phyloP scores from a whole-genome alignment of 805 yeast genomes.

The Nakazawaea laoshanensis region DNA sequence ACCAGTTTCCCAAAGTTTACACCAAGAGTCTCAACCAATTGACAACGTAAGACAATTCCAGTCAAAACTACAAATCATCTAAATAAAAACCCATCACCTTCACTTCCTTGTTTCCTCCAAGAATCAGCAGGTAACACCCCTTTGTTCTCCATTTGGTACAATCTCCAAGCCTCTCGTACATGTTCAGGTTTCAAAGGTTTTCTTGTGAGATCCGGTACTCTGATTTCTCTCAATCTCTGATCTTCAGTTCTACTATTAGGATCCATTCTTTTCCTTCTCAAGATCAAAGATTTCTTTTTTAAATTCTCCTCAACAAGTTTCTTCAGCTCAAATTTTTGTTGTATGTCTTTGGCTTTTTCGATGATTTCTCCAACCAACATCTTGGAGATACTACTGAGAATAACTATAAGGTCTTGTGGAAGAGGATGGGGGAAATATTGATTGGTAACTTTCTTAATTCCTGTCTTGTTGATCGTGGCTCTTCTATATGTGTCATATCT shows the following conservation, averaged over 20 bases:
- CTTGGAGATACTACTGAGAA: constrained; percentile 80
- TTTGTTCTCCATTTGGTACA: constrained; percentile 59
- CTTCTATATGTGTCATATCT: constrained; percentile 83
- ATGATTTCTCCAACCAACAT: constrained; percentile 86
- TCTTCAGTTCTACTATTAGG: constrained; percentile 11
- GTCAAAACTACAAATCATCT: constrained; percentile 26
- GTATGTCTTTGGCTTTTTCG: constrained; percentile 70
- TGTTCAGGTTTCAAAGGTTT: constrained; percentile 78
- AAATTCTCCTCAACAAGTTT: constrained; percentile 27
- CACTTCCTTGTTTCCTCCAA: constrained; percentile 69
- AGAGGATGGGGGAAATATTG: constrained; percentile 73
- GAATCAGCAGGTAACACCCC: constrained; percentile 46
- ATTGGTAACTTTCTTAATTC: constrained; percentile 74
- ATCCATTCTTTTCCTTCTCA: constrained; percentile 32
- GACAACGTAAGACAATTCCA: not conserved
- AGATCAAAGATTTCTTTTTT: constrained; percentile 30
- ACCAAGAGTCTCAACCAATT: not conserved
- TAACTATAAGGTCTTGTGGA: constrained; percentile 70
- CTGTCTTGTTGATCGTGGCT: constrained; percentile 61
- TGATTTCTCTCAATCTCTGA: constrained; percentile 2
- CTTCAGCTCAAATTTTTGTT: constrained; percentile 42
- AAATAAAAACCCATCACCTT: constrained; percentile 62
- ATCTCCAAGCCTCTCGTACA: constrained; percentile 81
- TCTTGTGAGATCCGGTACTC: constrained; percentile 18
- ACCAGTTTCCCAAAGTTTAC: not conserved